Evolutionary conservation across 495 filamentous ascomycete genomes (phyloP), one percentile per base, ranked within the genome.

Genomic region (Penicillium silybi): DNA sequence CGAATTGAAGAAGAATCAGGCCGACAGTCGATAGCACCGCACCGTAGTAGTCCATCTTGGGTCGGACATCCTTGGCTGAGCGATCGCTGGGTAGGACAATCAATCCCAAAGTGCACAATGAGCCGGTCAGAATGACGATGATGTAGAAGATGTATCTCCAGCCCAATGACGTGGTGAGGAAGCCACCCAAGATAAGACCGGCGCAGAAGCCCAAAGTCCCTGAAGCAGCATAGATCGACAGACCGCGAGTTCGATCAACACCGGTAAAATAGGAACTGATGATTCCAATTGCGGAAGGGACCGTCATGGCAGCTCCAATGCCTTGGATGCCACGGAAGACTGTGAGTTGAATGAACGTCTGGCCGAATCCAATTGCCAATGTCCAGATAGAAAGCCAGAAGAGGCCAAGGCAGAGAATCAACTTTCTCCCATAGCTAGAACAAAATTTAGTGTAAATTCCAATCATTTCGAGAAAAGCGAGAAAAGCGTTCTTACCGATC

Each of bases 191-290:
- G 23, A 71, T 68, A 6, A 71, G 64, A 10, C 68, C 68, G 2
- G 62, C 63, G 17, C 68, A 69, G 56, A 71, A 71, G 4, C 68
- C 68, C 4, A 71, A n/a, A 1, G 68, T 71, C 4, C 68, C 68
- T 13, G 68, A 68, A 0, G 68, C 58, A 27, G 64, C 68, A 44
- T 71, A 71, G 22, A 71, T 69, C 23, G 68, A 67, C 6, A 71
- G 52, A 9, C 56, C 66, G 19, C 68, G 57, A 10, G 68, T 71
- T 7, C 68, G 59, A 23, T 71, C 68, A 16, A 62, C 50, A 17
- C 66, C 68, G 4, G 59, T 69, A 13, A 71, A 71, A 55, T 71
- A 71, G 5, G 68, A 65, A 45, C 68, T 71, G 50, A 71, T 71
- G 20, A 71, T 71, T 43, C 65, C 68, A 29, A 71, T 71, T 3